A percentile compares a stretch with the other conserved stretches of the same genome.
phyloP scores from a whole-genome alignment of 1,284 basidiomycete genomes.

The Acaromyces ingoldii region DNA sequence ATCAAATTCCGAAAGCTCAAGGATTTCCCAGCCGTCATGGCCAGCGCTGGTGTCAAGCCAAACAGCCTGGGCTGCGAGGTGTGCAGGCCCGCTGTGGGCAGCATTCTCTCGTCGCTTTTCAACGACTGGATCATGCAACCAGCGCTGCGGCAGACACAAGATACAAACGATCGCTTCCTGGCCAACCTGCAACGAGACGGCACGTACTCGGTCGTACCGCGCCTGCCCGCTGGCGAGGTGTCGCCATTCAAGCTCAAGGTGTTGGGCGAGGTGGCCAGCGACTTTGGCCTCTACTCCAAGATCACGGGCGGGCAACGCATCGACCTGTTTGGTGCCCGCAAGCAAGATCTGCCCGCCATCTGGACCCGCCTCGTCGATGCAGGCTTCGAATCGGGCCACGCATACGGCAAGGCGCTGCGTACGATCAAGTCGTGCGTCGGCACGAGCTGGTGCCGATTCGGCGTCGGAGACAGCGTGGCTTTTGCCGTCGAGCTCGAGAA shows the following conservation, averaged over 20 bases:
- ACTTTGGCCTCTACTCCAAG: conserved; percentile 62
- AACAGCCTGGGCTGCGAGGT: conserved; percentile 66
- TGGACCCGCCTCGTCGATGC: conserved; percentile 66
- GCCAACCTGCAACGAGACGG: conserved; percentile 74
- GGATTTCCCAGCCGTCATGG: conserved; percentile 61
- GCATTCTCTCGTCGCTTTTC: conserved; percentile 65
- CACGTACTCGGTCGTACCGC: conserved; percentile 69
- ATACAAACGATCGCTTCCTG: conserved; percentile 64
- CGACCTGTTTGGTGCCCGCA: conserved; percentile 69
- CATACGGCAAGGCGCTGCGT: conserved; percentile 63
- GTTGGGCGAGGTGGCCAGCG: conserved; percentile 66
- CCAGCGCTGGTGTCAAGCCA: conserved; percentile 56
- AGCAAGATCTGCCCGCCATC: conserved; percentile 69
- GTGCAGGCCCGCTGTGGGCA: conserved; percentile 68
- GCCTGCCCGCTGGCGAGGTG: conserved; percentile 65
- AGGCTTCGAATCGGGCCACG: conserved; percentile 72
- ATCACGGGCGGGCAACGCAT: conserved; percentile 59
- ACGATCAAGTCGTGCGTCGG: conserved; percentile 63
- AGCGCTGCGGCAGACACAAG: conserved; percentile 65
- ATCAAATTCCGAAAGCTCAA: conserved; percentile 65
- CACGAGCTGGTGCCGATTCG: conserved; percentile 68
- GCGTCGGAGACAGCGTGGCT: conserved; percentile 70
- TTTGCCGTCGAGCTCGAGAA: conserved; percentile 69
- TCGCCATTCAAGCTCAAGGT: conserved; percentile 66
- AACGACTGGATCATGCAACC: conserved; percentile 68